A percentile compares a stretch with the other conserved stretches of the same genome.
Evolutionary conservation across 208 protist genomes (phyloP).

Genomic region (Trypanosomatidae sp.): DNA sequence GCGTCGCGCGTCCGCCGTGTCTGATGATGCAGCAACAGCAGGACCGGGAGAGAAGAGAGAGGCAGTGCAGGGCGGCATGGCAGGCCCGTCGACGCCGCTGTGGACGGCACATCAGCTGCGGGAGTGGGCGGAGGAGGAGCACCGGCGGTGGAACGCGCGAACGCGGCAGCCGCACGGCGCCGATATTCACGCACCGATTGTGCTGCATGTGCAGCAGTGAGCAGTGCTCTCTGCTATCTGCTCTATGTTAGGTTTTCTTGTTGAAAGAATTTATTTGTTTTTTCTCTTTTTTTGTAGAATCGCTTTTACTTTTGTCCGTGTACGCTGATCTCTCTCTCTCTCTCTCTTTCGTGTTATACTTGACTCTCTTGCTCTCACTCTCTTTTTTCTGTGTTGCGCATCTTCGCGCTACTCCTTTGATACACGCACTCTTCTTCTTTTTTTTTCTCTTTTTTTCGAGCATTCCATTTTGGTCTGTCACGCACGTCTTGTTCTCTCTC

Average conservation of each 20-base stretch:
- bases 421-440: too few species aligned
- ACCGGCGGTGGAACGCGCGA: conserved; percentile 11
- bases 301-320: too few species aligned
- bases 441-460: too few species aligned
- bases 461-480: too few species aligned
- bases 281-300: too few species aligned
- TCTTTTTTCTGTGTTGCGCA: too few species aligned
- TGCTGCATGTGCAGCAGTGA: background rate
- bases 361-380: too few species aligned
- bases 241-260: background rate
- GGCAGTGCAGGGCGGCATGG: background rate
- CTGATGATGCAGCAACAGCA: background rate
- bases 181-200: conserved; percentile 13
- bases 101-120: conserved; percentile 15
- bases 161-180: conserved; percentile 16
- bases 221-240: background rate
- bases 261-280: background rate
- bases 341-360: too few species aligned
- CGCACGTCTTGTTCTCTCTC: too few species aligned
- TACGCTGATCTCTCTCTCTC: too few species aligned
- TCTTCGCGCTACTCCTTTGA: too few species aligned
- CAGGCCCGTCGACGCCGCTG: background rate
- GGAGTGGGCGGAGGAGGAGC: conserved; percentile 10
- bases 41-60: too few species aligned
- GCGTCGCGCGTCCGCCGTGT: conserved; percentile 5